Conservation (phyloP, 2,329 filamentous ascomycete genomes). For the Monilinia fructicola region DNA sequence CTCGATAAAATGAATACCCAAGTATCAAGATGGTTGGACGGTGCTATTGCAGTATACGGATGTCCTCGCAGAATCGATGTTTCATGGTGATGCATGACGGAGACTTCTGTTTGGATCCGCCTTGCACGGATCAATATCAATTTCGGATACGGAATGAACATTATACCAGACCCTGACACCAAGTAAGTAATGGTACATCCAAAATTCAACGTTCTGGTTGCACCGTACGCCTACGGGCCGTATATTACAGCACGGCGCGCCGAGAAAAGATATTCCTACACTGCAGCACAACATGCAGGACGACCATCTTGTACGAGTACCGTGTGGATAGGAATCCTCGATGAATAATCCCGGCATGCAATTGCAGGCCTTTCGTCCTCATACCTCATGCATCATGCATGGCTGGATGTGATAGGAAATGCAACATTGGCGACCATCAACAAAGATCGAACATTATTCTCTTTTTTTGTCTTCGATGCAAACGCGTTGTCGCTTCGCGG, state of each 20-base stretch:
- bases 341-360: not conserved
- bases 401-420: not conserved
- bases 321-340: conserved; percentile 1
- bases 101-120: conserved; percentile 3
- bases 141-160: not conserved
- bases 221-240: not conserved
- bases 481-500: not conserved
- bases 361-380: not conserved
- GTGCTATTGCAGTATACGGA: not conserved
- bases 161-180: not conserved
- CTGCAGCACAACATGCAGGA: conserved; percentile 8
- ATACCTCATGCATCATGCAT: not conserved
- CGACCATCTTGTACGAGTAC: not conserved
- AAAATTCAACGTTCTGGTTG: not conserved
- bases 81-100: not conserved
- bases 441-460: not conserved
- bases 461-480: not conserved
- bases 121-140: not conserved
- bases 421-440: not conserved
- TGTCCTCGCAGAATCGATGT: not conserved
- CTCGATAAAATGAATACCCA: not conserved
- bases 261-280: not conserved
- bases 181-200: not conserved
- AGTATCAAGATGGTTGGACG: not conserved
- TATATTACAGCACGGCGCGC: not conserved